Evolutionary conservation across 73 alveolate species (phyloP).

Genomic region (Blepharisma stoltei): DNA sequence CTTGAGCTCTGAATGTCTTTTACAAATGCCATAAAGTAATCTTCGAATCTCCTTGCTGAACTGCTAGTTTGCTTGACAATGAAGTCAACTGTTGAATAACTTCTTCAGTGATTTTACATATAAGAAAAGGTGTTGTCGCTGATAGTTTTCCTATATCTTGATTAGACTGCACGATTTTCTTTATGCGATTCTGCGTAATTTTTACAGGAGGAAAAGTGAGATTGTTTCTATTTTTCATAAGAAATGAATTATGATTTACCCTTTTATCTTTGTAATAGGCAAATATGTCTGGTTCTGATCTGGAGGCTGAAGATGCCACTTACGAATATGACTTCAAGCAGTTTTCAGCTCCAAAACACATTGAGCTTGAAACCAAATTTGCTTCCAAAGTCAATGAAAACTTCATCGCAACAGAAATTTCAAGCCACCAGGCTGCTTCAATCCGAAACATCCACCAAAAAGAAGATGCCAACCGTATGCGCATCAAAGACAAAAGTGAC

Average conservation of each 20-base stretch:
- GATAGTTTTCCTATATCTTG: slow-evolving; percentile 11
- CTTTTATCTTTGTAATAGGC: no score
- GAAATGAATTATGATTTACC: neutral
- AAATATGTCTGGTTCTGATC: slow-evolving; percentile 18
- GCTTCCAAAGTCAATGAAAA: slow-evolving; percentile 1
- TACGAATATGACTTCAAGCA: slow-evolving; percentile 23
- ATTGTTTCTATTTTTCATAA: slow-evolving; percentile 4
- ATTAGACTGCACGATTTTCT: neutral
- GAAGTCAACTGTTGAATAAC: neutral
- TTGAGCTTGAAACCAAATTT: neutral
- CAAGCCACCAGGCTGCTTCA: neutral
- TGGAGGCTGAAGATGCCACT: slow-evolving; percentile 5
- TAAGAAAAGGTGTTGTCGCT: slow-evolving; percentile 6
- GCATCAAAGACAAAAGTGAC: slow-evolving; percentile 93
- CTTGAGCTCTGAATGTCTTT: slow-evolving; percentile 1
- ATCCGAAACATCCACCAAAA: slow-evolving; percentile 43
- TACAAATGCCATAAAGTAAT: slow-evolving; percentile 23
- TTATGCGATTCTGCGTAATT: neutral
- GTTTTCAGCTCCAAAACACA: neutral
- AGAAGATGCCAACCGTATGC: slow-evolving; percentile 65
- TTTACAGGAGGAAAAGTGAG: slow-evolving; percentile 8
- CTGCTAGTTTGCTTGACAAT: slow-evolving; percentile 1
- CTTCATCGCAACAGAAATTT: neutral
- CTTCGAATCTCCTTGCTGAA: neutral
- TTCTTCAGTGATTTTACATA: slow-evolving; percentile 6